Evolutionary conservation across 2,329 filamentous ascomycete genomes (phyloP).

Genomic region (Xylaria arbuscula): DNA sequence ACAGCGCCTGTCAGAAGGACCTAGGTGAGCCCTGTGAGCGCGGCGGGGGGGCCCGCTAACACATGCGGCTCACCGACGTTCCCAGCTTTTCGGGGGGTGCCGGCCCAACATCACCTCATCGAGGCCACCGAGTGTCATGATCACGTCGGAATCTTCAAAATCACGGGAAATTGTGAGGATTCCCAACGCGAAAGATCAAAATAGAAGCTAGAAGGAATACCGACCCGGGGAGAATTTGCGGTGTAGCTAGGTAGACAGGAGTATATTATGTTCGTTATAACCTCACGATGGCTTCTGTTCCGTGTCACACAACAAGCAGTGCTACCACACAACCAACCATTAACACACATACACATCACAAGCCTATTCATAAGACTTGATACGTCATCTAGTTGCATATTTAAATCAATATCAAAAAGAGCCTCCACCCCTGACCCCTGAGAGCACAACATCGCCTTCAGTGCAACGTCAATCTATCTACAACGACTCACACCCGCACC

Average conservation of each 20-base stretch:
- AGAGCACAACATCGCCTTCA: neutral
- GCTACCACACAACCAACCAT: conserved; percentile 12
- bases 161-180: conserved; percentile 23
- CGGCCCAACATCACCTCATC: conserved; percentile 35
- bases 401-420: conserved; percentile 4
- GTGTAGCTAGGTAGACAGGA: neutral
- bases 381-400: neutral
- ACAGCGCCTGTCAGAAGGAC: neutral
- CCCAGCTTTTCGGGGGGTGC: conserved; percentile 27
- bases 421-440: neutral
- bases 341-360: conserved; percentile 12
- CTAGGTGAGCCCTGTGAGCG: neutral
- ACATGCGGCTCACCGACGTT: neutral
- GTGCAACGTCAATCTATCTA: conserved; percentile 17
- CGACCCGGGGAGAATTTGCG: neutral
- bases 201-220: neutral
- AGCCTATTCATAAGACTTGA: neutral
- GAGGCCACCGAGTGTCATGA: conserved; percentile 29
- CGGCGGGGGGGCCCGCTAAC: neutral
- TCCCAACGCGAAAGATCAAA: neutral
- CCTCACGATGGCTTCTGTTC: conserved; percentile 25
- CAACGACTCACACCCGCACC: neutral
- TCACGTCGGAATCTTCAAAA: conserved; percentile 21
- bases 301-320: conserved; percentile 20
- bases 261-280: conserved; percentile 31